Evolutionary conservation across 2,329 filamentous ascomycete species (phyloP).

Genomic region (Sclerotiophoma versabilis): DNA sequence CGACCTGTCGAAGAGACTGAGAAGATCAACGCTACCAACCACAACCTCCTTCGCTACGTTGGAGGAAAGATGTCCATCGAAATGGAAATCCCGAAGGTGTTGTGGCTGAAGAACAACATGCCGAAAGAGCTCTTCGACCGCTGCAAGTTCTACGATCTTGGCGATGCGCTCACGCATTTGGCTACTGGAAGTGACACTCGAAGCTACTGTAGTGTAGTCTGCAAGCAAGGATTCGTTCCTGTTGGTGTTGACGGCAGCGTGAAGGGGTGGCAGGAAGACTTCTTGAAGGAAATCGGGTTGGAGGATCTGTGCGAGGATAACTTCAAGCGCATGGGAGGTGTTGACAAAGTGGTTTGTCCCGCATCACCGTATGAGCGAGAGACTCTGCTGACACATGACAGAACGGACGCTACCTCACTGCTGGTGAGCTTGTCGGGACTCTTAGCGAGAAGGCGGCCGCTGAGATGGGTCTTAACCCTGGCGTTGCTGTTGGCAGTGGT

Average conservation of each 20-base stretch:
- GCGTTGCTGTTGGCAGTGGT: slow-evolving; percentile 91
- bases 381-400: slow-evolving; percentile 56
- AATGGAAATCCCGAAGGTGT: slow-evolving; percentile 98
- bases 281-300: slow-evolving; percentile 86
- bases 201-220: slow-evolving; percentile 95
- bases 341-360: slow-evolving; percentile 86
- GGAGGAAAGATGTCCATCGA: slow-evolving; percentile 98
- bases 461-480: slow-evolving; percentile 83
- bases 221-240: slow-evolving; percentile 95
- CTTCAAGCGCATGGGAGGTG: slow-evolving; percentile 92
- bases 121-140: slow-evolving; percentile 84
- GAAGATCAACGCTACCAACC: slow-evolving; percentile 89
- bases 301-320: slow-evolving; percentile 82
- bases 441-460: slow-evolving; percentile 82
- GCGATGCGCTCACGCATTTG: slow-evolving; percentile 90
- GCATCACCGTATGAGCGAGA: slow-evolving; percentile 15
- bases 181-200: slow-evolving; percentile 91
- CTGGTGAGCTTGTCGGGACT: slow-evolving; percentile 86
- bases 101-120: slow-evolving; percentile 99
- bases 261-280: slow-evolving; percentile 98
- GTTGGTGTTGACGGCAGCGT: slow-evolving; percentile 97
- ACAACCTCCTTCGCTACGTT: slow-evolving; percentile 94
- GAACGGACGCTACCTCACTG: slow-evolving; percentile 91
- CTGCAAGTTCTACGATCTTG: slow-evolving; percentile 97
- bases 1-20: slow-evolving; percentile 88